Evolutionary conservation across 345 rosid genomes (phyloP).

Genomic region (Bruguiera gymnorhiza): DNA sequence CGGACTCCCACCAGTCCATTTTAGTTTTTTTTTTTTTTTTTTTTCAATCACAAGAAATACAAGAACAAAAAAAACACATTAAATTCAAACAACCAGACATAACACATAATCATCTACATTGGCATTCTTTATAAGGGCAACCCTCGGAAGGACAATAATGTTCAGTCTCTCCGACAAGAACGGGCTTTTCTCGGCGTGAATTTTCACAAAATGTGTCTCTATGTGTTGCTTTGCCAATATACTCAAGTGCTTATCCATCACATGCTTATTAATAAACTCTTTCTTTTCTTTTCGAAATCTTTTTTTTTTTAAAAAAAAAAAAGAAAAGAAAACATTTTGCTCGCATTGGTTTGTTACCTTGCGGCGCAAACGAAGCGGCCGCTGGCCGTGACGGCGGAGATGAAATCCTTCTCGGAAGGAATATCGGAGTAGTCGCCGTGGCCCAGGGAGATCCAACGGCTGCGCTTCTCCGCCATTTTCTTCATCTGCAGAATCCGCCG

Average conservation of each 20-base stretch:
- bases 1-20: neutral
- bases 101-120: conserved; percentile 99
- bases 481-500: conserved; percentile 86
- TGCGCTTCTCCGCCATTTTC: conserved; percentile 88
- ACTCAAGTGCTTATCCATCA: conserved; percentile 86
- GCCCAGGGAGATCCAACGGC: conserved; percentile 93
- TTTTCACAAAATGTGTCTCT: conserved; percentile 92
- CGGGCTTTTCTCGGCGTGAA: conserved; percentile 95
- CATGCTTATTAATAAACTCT: conserved; percentile 44
- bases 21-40: too few species aligned
- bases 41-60: neutral
- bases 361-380: conserved; percentile 95
- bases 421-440: conserved; percentile 93
- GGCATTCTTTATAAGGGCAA: conserved; percentile 86
- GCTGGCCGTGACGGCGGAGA: conserved; percentile 78
- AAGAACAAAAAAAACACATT: neutral
- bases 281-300: neutral
- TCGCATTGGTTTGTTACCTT: conserved; percentile 39
- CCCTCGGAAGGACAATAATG: conserved; percentile 87
- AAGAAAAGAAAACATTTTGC: too few species aligned
- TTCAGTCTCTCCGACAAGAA: conserved; percentile 89
- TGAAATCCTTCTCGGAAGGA: conserved; percentile 78
- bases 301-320: too few species aligned
- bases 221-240: conserved; percentile 81
- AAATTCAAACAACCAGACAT: conserved; percentile 13